A percentile compares a stretch with the other conserved stretches of the same genome.
These are phyloP conservation scores for Exophiala sideris DNA, from an alignment of 2,329 filamentous ascomycete genomes.

Conservation along the genomic window DNA sequence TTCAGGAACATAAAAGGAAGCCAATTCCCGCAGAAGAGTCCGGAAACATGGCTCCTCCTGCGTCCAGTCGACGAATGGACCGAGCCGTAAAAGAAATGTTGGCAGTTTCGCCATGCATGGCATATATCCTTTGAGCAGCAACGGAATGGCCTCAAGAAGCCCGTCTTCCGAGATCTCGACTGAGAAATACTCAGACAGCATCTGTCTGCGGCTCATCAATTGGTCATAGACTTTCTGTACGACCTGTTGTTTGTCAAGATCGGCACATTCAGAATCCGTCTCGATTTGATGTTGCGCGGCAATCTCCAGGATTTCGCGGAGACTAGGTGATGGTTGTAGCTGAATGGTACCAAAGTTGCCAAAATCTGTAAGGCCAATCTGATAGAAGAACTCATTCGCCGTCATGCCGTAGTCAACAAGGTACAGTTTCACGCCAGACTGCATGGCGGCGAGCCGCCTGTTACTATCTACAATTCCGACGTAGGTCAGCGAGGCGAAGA, in stretches of 20 bases:
- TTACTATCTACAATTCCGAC: constrained; percentile 87
- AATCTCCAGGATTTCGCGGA: constrained; percentile 68
- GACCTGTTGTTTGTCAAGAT: constrained; percentile 53
- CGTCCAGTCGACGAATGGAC: constrained; percentile 82
- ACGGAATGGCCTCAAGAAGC: constrained; percentile 72
- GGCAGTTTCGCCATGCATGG: constrained; percentile 84
- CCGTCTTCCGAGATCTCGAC: constrained; percentile 76
- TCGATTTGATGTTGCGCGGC: constrained; percentile 68
- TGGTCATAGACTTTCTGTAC: constrained; percentile 64
- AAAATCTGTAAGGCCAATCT: constrained; percentile 90
- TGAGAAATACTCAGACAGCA: constrained; percentile 91
- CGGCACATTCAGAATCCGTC: constrained; percentile 31
- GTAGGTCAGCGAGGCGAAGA: constrained; percentile 85
- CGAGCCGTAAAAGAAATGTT: constrained; percentile 79
- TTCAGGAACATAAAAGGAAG: constrained; percentile 87
- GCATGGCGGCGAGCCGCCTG: constrained; percentile 84
- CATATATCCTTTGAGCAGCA: constrained; percentile 84
- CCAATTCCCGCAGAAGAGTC: constrained; percentile 79
- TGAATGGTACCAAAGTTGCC: constrained; percentile 85
- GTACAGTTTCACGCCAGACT: constrained; percentile 87
- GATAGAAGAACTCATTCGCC: constrained; percentile 90
- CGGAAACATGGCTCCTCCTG: constrained; percentile 83
- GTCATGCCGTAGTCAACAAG: constrained; percentile 88
- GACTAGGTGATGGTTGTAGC: constrained; percentile 70
- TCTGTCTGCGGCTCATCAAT: constrained; percentile 72